phyloP scores from a whole-genome alignment of 2,329 filamentous ascomycete genomes.

The Emericellopsis cladophorae region DNA sequence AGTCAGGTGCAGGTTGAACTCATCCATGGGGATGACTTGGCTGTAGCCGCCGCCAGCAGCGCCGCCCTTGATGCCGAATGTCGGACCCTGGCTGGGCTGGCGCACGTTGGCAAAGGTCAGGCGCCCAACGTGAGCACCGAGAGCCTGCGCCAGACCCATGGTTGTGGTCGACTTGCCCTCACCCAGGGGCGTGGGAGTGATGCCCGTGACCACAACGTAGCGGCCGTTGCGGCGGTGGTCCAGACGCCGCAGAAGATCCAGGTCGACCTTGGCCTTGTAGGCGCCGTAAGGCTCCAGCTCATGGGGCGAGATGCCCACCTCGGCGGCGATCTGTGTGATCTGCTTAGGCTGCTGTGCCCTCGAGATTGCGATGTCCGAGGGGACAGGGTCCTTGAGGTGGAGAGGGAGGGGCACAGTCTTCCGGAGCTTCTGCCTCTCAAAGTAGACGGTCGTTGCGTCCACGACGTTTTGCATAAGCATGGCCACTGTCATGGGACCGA shows the following conservation, averaged over 20 bases:
- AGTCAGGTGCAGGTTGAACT: constrained; percentile 96
- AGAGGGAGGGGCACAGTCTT: constrained; percentile 74
- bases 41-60: constrained; percentile 96
- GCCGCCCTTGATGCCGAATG: constrained; percentile 97
- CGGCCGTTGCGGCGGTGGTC: constrained; percentile 78
- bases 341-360: constrained; percentile 83
- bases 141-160: constrained; percentile 84
- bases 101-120: constrained; percentile 93
- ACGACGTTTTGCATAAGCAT: constrained; percentile 97
- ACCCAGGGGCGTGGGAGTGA: constrained; percentile 90
- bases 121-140: constrained; percentile 77
- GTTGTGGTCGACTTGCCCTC: constrained; percentile 99
- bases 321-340: constrained; percentile 71
- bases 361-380: constrained; percentile 92
- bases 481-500: constrained; percentile 97
- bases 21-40: constrained; percentile 99
- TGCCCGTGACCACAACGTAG: constrained; percentile 88
- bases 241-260: constrained; percentile 69
- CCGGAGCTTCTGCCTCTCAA: constrained; percentile 70
- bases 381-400: constrained; percentile 67
- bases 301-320: constrained; percentile 76
- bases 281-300: constrained; percentile 92
- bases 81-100: constrained; percentile 93
- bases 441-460: constrained; percentile 68
- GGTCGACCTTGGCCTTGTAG: constrained; percentile 90